Conservation (phyloP, 2,329 filamentous ascomycete genomes). For the Aspergillus tanneri region DNA sequence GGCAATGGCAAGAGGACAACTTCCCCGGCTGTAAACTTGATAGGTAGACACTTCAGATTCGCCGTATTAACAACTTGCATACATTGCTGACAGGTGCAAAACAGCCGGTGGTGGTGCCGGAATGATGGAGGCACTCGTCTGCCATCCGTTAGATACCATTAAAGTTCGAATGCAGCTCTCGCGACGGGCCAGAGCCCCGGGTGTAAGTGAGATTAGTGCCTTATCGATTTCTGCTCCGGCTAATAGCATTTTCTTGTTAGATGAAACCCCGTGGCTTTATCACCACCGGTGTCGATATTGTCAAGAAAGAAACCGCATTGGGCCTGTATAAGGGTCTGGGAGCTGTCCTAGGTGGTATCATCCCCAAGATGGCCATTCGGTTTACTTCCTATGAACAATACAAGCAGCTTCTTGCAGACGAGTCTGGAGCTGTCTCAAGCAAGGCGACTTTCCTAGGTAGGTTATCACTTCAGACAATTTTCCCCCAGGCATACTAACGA, state of each 20-base stretch:
- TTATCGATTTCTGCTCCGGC: slow-evolving; percentile 7
- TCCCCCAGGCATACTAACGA: slow-evolving; percentile 1
- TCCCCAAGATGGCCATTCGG: slow-evolving; percentile 98
- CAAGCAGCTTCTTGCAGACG: slow-evolving; percentile 75
- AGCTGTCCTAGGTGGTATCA: slow-evolving; percentile 90
- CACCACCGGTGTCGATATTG: slow-evolving; percentile 79
- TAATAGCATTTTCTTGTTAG: slow-evolving; percentile 35
- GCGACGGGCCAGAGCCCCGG: slow-evolving; percentile 75
- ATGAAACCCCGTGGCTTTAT: slow-evolving; percentile 82
- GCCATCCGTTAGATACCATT: slow-evolving; percentile 91
- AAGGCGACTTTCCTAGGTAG: slow-evolving; percentile 69
- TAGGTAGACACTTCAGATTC: slow-evolving; percentile 60
- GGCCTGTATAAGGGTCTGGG: slow-evolving; percentile 98
- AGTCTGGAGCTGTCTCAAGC: slow-evolving; percentile 67
- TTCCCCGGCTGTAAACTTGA: slow-evolving; percentile 84
- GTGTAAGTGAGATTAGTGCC: slow-evolving; percentile 51
- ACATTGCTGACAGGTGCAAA: slow-evolving; percentile 19
- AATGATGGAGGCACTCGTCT: slow-evolving; percentile 98
- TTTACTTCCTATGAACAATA: slow-evolving; percentile 98
- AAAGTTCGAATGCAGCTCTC: slow-evolving; percentile 99
- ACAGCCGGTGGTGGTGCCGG: slow-evolving; percentile 91
- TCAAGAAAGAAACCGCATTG: slow-evolving; percentile 83
- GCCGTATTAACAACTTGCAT: background rate
- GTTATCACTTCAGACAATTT: slow-evolving; percentile 24
- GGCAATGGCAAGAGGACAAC: slow-evolving; percentile 71